Evolutionary conservation across 2,329 filamentous ascomycete species (phyloP), one percentile per base, ranked within the genome.

Genomic region (Venturiaceae sp.): DNA sequence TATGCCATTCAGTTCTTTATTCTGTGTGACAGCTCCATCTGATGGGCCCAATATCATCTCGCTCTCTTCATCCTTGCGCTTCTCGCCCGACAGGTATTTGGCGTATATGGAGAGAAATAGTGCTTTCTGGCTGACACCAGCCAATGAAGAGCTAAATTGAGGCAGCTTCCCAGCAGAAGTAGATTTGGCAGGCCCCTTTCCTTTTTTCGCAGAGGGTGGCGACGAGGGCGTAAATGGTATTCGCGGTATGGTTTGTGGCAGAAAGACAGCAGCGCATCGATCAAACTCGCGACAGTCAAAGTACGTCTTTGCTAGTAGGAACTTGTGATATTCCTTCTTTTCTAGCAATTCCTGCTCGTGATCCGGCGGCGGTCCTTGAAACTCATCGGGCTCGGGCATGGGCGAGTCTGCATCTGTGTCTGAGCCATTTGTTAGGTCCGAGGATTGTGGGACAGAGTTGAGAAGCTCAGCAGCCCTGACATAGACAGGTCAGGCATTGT

Each of bases 281-380:
- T 97, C 92, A 67, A 87, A 97, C 70, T 99, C 94, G 64, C 90
- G 87, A 66, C 91, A 96, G 72, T 97, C 92, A 69, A 97, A 97
- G 64, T 95, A 87, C 0, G 92, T 88, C 71, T 96, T 96, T 57
- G 94, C 92, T 21, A 97, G 79, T 2, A 97, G 81, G 69, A 92
- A 97, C 66, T 85, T 88, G 72, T 87, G 85, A 34, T 90, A 77
- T 72, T 97, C 92, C 65, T 80, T 84, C 1, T 85, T 81, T 70
- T 97, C 92, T 2, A 95, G 79, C 1, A 80, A 76, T 11, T 85
- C 84, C 76, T 96, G 91, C 59, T 81, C 79, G 1, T 84, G 81
- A 66, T 95, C 88, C 72, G 59, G 86, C 86, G 21, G 77, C 9
- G 54, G 54, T 8, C 19, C 21, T 34, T 23, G 21, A 33, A 53